Percentiles rank a stretch among this genome's conserved stretches.
Evolutionary conservation across 371 early-diverging fungal species (phyloP).

Genomic region (Rhizopus sp.): DNA sequence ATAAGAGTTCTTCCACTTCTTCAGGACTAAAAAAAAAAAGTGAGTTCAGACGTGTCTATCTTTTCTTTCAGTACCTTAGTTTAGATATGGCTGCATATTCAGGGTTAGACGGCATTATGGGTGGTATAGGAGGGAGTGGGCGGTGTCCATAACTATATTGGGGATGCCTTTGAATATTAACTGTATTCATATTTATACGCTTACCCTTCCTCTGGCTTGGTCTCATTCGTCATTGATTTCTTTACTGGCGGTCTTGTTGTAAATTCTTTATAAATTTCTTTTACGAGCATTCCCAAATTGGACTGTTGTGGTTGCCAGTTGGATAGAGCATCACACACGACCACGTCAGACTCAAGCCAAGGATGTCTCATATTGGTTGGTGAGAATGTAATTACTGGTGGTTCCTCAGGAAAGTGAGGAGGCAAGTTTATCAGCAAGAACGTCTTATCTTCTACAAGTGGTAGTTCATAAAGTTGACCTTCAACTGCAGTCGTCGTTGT

Average conservation of each 20-base stretch:
- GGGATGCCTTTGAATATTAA: background rate
- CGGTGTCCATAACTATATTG: conserved; percentile 38
- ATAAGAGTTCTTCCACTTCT: conserved; percentile 53
- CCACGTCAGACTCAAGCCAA: conserved; percentile 56
- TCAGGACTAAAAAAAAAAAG: conserved; percentile 29
- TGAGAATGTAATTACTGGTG: conserved; percentile 60
- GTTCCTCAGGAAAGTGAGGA: conserved; percentile 54
- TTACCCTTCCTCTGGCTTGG: conserved; percentile 27
- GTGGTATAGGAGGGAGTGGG: conserved; percentile 49
- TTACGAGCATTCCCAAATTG: conserved; percentile 53
- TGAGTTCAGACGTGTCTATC: background rate
- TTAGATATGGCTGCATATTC: conserved; percentile 21
- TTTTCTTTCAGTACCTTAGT: conserved; percentile 14
- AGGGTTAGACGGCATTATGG: conserved; percentile 16
- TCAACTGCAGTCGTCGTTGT: conserved; percentile 31
- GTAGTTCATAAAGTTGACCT: conserved; percentile 47
- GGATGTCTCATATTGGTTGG: conserved; percentile 59
- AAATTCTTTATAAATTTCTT: conserved; percentile 56
- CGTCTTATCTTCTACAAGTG: conserved; percentile 26
- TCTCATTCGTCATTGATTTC: conserved; percentile 10
- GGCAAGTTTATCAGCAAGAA: conserved; percentile 48
- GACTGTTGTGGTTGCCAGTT: conserved; percentile 29
- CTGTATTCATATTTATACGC: background rate
- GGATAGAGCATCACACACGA: conserved; percentile 40
- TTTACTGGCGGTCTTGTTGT: conserved; percentile 40